Conservation (phyloP, 116 monocot genomes). For the Papilionanthe hybrid region DNA sequence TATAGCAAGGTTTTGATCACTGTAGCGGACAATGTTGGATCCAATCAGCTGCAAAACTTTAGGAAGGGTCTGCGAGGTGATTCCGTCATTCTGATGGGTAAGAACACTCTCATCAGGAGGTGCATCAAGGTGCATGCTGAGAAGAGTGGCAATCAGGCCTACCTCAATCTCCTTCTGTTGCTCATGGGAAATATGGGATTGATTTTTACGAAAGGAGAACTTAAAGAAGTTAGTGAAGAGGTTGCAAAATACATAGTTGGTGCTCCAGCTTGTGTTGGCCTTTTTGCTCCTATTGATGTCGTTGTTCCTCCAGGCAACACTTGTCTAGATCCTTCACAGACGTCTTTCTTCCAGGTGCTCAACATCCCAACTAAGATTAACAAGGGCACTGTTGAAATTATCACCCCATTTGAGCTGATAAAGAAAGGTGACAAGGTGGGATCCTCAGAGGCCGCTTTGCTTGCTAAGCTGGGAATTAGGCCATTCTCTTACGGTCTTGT, state of each 20-base stretch:
- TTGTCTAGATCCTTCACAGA: conserved; percentile 62
- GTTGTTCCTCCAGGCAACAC: conserved; percentile 68
- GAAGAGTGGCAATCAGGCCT: conserved; percentile 19
- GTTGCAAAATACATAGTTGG: too few species aligned
- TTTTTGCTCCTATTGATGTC: conserved; percentile 67
- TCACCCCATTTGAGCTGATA: conserved; percentile 66
- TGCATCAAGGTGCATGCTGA: conserved; percentile 22
- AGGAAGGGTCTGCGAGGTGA: conserved; percentile 42
- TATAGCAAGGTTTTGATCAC: conserved; percentile 52
- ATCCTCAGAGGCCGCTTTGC: conserved; percentile 62
- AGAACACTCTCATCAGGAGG: conserved; percentile 29
- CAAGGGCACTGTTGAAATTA: conserved; percentile 78
- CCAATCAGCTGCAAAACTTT: conserved; percentile 57
- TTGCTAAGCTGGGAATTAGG: conserved; percentile 65
- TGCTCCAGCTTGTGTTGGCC: conserved; percentile 68
- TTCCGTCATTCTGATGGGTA: conserved; percentile 59
- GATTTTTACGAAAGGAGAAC: too few species aligned
- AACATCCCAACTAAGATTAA: conserved; percentile 72
- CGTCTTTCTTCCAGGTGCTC: conserved; percentile 69
- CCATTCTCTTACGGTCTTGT: conserved; percentile 73
- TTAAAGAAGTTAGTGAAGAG: too few species aligned
- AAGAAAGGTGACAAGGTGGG: conserved; percentile 69
- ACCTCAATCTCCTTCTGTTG: conserved; percentile 22
- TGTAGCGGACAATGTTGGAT: conserved; percentile 63
- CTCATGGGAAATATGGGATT: too few species aligned